phyloP scores from a whole-genome alignment of 495 filamentous ascomycete species.

The Hypomontagnella monticulosa region DNA sequence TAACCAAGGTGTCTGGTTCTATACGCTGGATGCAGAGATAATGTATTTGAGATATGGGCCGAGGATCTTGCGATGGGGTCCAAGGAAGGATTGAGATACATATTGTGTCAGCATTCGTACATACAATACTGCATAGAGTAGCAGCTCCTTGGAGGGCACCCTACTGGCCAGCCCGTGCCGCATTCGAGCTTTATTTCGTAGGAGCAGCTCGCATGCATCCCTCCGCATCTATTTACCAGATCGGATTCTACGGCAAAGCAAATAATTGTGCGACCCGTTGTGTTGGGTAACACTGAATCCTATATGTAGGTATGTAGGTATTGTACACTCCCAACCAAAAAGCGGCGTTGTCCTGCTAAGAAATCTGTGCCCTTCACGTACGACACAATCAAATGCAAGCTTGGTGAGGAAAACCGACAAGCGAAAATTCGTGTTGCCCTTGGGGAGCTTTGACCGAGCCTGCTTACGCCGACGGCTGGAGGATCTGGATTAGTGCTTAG shows the following conservation, averaged over 20 bases:
- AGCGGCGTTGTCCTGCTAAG: slow-evolving; percentile 23
- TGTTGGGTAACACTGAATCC: slow-evolving; percentile 39
- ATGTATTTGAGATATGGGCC: slow-evolving; percentile 25
- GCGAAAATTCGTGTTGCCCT: background rate
- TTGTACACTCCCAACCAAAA: slow-evolving; percentile 4
- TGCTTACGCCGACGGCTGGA: slow-evolving; percentile 23
- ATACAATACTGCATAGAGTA: background rate
- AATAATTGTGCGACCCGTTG: slow-evolving; percentile 24
- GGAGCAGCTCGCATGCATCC: slow-evolving; percentile 31
- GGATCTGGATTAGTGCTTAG: slow-evolving; percentile 27
- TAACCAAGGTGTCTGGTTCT: slow-evolving; percentile 16
- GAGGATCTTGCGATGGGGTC: slow-evolving; percentile 33
- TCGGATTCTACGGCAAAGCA: slow-evolving; percentile 37
- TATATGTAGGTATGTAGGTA: background rate
- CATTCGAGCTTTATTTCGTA: slow-evolving; percentile 23
- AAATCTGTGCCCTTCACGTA: slow-evolving; percentile 19
- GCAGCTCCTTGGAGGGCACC: slow-evolving; percentile 10
- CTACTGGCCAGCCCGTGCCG: slow-evolving; percentile 30
- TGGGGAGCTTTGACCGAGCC: slow-evolving; percentile 4
- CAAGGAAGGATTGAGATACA: slow-evolving; percentile 32
- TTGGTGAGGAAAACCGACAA: slow-evolving; percentile 5
- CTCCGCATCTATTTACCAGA: slow-evolving; percentile 35
- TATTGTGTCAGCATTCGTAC: slow-evolving; percentile 30
- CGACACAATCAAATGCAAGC: slow-evolving; percentile 32
- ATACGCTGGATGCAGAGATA: slow-evolving; percentile 18